These are phyloP conservation scores for Pythium biforme DNA, from an alignment of 352 stramenopile genomes.

Conservation along the genomic window DNA sequence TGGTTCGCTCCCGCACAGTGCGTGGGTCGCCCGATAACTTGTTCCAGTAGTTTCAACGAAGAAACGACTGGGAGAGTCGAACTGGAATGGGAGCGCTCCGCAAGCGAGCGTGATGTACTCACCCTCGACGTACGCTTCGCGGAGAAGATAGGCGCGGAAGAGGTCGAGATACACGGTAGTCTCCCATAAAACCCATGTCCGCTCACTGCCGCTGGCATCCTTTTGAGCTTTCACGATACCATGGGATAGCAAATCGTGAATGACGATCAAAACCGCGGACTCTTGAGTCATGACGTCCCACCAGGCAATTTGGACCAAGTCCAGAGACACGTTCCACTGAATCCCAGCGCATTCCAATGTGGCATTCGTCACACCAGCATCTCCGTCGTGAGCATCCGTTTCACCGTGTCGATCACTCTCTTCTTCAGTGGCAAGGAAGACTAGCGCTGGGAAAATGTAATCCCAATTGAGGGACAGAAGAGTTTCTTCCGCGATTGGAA, in stretches of 20 bases:
- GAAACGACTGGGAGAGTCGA: constrained; percentile 32
- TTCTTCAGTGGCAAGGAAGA: constrained; percentile 46
- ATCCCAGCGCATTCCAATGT: constrained; percentile 40
- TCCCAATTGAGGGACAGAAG: constrained; percentile 70
- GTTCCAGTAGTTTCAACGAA: constrained; percentile 62
- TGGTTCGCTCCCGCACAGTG: neutral
- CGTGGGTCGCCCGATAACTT: constrained; percentile 46
- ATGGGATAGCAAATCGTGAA: constrained; percentile 58
- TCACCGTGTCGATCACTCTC: constrained; percentile 23
- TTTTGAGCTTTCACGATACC: constrained; percentile 24
- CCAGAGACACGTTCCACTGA: constrained; percentile 67
- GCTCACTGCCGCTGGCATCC: neutral
- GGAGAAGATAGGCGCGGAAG: constrained; percentile 56
- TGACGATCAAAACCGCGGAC: constrained; percentile 43
- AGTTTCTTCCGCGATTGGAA: constrained; percentile 44
- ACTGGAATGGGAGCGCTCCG: constrained; percentile 21
- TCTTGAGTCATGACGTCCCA: constrained; percentile 67
- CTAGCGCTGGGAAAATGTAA: constrained; percentile 60
- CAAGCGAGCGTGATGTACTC: constrained; percentile 13
- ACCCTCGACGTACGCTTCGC: constrained; percentile 17
- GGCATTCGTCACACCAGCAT: neutral
- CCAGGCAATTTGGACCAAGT: constrained; percentile 56
- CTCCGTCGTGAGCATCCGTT: neutral
- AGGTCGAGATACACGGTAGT: constrained; percentile 60
- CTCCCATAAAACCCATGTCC: constrained; percentile 49